These are phyloP conservation scores for Westerdykella sp. DNA, from an alignment of 2,329 filamentous ascomycete species.

Conservation along the genomic window DNA sequence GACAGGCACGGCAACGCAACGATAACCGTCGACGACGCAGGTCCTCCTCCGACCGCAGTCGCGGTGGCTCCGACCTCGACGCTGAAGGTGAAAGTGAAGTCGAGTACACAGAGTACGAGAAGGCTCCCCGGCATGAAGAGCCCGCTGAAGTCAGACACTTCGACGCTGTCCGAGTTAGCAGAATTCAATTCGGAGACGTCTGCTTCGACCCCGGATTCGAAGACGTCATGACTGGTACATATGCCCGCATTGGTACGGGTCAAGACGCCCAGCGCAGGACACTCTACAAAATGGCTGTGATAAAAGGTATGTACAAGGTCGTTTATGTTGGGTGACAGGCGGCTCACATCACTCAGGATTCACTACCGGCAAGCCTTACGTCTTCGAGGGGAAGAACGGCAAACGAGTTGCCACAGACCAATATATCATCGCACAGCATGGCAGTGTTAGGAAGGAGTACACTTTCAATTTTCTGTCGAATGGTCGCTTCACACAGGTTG, in stretches of 20 bases:
- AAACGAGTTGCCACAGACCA: slow-evolving; percentile 77
- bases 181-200: slow-evolving; percentile 79
- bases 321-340: neutral
- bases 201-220: slow-evolving; percentile 94
- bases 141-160: slow-evolving; percentile 73
- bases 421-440: slow-evolving; percentile 75
- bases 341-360: slow-evolving; percentile 55
- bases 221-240: slow-evolving; percentile 73
- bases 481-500: slow-evolving; percentile 72
- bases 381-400: slow-evolving; percentile 67
- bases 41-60: slow-evolving; percentile 37
- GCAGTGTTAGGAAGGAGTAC: slow-evolving; percentile 75
- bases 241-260: slow-evolving; percentile 76
- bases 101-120: slow-evolving; percentile 61
- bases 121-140: slow-evolving; percentile 55
- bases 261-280: slow-evolving; percentile 67
- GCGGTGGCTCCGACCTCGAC: slow-evolving; percentile 51
- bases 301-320: slow-evolving; percentile 60
- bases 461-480: slow-evolving; percentile 90
- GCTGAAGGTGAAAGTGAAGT: slow-evolving; percentile 68
- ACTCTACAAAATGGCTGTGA: slow-evolving; percentile 79
- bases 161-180: slow-evolving; percentile 74
- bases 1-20: slow-evolving; percentile 48
- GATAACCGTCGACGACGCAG: slow-evolving; percentile 43
- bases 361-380: slow-evolving; percentile 72